Evolutionary conservation across 768 basidiomycete genomes (phyloP).

Genomic region (Trametes meyenii): DNA sequence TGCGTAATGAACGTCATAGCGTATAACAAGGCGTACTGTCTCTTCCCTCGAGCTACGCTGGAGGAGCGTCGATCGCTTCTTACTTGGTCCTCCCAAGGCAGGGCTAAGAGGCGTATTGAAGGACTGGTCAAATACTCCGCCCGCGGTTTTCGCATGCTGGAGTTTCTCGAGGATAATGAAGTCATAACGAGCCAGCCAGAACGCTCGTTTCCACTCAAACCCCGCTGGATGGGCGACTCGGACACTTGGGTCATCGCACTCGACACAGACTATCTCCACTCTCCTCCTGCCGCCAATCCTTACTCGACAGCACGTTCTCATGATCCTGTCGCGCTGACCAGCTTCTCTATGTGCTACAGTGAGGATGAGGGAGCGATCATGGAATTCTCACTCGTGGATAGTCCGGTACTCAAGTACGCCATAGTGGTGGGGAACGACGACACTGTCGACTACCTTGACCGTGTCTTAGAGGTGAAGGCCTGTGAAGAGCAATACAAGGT

Average conservation of each 20-base stretch:
- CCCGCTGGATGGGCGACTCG: not conserved
- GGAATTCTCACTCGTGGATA: not conserved
- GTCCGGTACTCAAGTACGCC: not conserved
- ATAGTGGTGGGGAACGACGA: not conserved
- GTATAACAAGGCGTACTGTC: slow-evolving; percentile 42
- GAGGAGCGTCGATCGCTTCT: slow-evolving; percentile 35
- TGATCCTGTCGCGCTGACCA: not conserved
- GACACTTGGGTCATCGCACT: not conserved
- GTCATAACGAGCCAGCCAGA: not conserved
- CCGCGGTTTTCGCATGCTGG: slow-evolving; percentile 38
- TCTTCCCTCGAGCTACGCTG: slow-evolving; percentile 48
- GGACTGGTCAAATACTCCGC: slow-evolving; percentile 1
- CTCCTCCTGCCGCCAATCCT: not conserved
- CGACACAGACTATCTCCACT: too few relatives aligned
- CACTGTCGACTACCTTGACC: not conserved
- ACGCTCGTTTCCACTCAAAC: not conserved
- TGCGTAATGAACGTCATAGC: slow-evolving; percentile 50
- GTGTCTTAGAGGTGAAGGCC: not conserved
- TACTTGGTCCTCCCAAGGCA: not conserved
- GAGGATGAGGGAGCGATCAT: not conserved
- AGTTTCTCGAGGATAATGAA: slow-evolving; percentile 20
- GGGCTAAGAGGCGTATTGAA: not conserved
- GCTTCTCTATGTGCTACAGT: not conserved
- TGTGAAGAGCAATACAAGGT: not conserved
- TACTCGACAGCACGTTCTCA: not conserved